Conservation (phyloP, 2,329 filamentous ascomycete genomes). For the Huntiella savannae region DNA sequence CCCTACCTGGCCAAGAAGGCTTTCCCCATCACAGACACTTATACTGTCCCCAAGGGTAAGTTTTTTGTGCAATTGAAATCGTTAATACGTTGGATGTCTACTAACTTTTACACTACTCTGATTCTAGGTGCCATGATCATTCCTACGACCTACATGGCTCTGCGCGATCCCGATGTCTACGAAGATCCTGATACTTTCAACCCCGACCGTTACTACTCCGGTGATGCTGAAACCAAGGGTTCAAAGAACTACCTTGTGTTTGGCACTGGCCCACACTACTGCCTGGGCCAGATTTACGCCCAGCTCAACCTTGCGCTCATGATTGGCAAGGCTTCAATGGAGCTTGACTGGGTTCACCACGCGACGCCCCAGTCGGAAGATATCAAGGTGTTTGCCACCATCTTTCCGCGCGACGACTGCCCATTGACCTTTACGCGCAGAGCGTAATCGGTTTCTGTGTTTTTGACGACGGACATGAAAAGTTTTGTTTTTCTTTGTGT, state of each 20-base stretch:
- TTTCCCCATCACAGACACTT: slow-evolving; percentile 72
- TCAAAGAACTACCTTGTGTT: slow-evolving; percentile 96
- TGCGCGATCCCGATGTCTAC: slow-evolving; percentile 86
- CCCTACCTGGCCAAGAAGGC: slow-evolving; percentile 88
- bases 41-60: slow-evolving; percentile 77
- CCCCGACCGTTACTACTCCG: slow-evolving; percentile 78
- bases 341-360: slow-evolving; percentile 79
- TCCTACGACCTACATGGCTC: slow-evolving; percentile 73
- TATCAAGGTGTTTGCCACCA: slow-evolving; percentile 96
- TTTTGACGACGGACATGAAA: background rate
- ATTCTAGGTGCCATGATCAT: slow-evolving; percentile 68
- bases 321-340: slow-evolving; percentile 74
- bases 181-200: slow-evolving; percentile 75
- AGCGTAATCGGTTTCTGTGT: slow-evolving; percentile 1
- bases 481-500: background rate
- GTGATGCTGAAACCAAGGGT: slow-evolving; percentile 68
- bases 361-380: slow-evolving; percentile 70
- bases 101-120: slow-evolving; percentile 11
- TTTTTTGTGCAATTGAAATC: background rate
- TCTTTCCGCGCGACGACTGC: slow-evolving; percentile 90
- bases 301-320: slow-evolving; percentile 74
- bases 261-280: slow-evolving; percentile 90
- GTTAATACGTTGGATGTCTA: background rate
- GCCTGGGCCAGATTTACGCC: slow-evolving; percentile 82
- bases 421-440: slow-evolving; percentile 48